Evolutionary conservation across 2,329 filamentous ascomycete genomes (phyloP).

Genomic region (Penicillium sclerotigenum): DNA sequence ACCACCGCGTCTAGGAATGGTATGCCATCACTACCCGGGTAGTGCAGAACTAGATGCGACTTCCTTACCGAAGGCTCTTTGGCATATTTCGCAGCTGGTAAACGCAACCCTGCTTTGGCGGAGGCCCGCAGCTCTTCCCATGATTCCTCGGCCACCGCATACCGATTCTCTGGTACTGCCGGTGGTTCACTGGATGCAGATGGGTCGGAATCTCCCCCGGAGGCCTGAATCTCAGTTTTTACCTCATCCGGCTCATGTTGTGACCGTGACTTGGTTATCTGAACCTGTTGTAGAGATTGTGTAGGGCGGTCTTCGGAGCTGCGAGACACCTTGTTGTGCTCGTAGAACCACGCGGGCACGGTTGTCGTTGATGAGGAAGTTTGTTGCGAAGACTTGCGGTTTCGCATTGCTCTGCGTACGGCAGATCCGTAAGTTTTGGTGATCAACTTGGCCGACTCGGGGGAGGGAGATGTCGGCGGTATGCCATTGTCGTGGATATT

Average conservation of each 20-base stretch:
- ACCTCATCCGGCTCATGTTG: constrained; percentile 16
- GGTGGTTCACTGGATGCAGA: constrained; percentile 17
- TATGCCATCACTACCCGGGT: constrained; percentile 55
- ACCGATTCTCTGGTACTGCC: constrained; percentile 28
- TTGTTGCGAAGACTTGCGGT: constrained; percentile 27
- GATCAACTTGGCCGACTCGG: constrained; percentile 22
- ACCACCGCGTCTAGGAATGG: constrained; percentile 60
- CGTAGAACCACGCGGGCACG: constrained; percentile 40
- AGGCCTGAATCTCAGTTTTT: constrained; percentile 10
- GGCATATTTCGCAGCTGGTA: constrained; percentile 40
- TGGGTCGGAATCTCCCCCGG: constrained; percentile 28
- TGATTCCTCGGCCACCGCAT: constrained; percentile 40
- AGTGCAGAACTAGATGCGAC: constrained; percentile 58
- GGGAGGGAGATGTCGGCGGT: constrained; percentile 10
- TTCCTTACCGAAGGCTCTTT: constrained; percentile 51
- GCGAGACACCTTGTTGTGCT: constrained; percentile 34
- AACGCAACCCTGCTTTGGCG: constrained; percentile 50
- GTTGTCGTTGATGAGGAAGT: constrained; percentile 19
- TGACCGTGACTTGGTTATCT: constrained; percentile 25
- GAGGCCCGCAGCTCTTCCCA: constrained; percentile 52
- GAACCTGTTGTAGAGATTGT: constrained; percentile 24
- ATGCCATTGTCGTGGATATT: constrained; percentile 6
- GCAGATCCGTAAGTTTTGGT: constrained; percentile 40
- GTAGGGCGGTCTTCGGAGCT: constrained; percentile 11
- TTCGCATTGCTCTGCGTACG: constrained; percentile 39